Base-by-base conservation (phyloP, 73 alveolate genomes). In the Paramecium biaurelia region DNA sequence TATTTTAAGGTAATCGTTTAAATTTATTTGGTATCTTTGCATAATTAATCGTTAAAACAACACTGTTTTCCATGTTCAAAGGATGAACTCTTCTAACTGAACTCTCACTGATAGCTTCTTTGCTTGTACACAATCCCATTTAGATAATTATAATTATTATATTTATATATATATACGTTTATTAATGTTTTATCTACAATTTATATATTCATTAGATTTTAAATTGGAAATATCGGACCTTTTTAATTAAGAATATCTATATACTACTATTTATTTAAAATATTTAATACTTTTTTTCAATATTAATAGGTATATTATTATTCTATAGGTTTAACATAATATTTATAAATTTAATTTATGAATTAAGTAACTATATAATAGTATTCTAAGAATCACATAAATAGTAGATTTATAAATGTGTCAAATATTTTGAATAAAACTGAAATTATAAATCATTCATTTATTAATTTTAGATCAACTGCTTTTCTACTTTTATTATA, bases 11-110 rank as follows among this genome's bases (percentile, higher is more conserved):
- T 38, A 70, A 63, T 41, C 74, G 37, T 89, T 89, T 89, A 72
- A 89, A 70, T 49, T 89, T 89, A 63, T 89, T 89, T 43, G 94
- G 94, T 10, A 89, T 89, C 38, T 70, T 89, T 18, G 34, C 49
- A 67, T 89, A 89, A 70, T 89, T 89, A 11, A 70, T 24, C 8
- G 72, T 47, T 26, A 79, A 42, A 9, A 79, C 56, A 9, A 14
- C 56, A 45, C 90, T 79, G 23, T 41, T 14, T 24, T 79, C 76
- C 28, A 26, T n/a, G 5, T 43, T n/a, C 43, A 23, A 47, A 10
- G 90, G 90, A 79, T 79, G 43, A 79, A 79, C 74, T 79, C 24
- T 79, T 1, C 74, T 41, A 6, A 79, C 35, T 72, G 86, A 72
- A 72, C 86, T 15, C 38, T 34, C 86, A 12, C 20, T 32, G 3